These are phyloP conservation scores for Coemansia sp. DNA, from an alignment of 192 early-diverging fungal species.

Conservation along the genomic window DNA sequence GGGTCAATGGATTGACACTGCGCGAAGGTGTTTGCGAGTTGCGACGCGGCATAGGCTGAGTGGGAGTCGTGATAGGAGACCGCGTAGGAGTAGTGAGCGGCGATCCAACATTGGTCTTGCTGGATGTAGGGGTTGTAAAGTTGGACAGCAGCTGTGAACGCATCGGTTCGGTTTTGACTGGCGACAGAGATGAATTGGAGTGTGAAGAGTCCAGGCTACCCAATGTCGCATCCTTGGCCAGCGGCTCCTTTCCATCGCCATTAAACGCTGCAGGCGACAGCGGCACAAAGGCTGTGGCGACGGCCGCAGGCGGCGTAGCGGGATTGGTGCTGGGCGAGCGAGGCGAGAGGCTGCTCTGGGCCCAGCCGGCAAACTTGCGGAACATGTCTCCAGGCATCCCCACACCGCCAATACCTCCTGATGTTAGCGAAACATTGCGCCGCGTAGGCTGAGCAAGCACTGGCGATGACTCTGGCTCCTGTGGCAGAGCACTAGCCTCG, in stretches of 20 bases:
- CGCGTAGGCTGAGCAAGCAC: neutral
- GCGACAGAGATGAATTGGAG: slow-evolving; percentile 42
- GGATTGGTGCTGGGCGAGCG: slow-evolving; percentile 12
- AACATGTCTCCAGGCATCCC: slow-evolving; percentile 40
- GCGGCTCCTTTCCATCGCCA: neutral
- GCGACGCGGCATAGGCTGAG: slow-evolving; percentile 19
- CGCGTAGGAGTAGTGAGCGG: slow-evolving; percentile 25
- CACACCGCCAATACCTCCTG: slow-evolving; percentile 21
- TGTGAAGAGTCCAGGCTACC: slow-evolving; percentile 21
- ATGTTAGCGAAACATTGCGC: slow-evolving; percentile 2
- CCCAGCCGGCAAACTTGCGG: slow-evolving; percentile 39
- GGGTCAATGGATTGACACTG: slow-evolving; percentile 48
- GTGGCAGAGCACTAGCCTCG: neutral
- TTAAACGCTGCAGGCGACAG: neutral
- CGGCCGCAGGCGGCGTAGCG: neutral
- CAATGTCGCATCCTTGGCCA: slow-evolving; percentile 6
- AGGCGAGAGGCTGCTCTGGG: slow-evolving; percentile 22
- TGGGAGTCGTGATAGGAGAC: neutral
- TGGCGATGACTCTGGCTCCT: neutral
- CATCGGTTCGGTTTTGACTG: slow-evolving; percentile 47
- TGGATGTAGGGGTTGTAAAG: slow-evolving; percentile 22
- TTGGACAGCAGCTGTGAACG: slow-evolving; percentile 37
- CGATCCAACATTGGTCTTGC: neutral
- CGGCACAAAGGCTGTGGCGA: neutral
- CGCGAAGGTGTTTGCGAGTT: slow-evolving; percentile 33